These are phyloP conservation scores for Irpex sp. DNA, from an alignment of 1,284 basidiomycete species.

Conservation along the genomic window DNA sequence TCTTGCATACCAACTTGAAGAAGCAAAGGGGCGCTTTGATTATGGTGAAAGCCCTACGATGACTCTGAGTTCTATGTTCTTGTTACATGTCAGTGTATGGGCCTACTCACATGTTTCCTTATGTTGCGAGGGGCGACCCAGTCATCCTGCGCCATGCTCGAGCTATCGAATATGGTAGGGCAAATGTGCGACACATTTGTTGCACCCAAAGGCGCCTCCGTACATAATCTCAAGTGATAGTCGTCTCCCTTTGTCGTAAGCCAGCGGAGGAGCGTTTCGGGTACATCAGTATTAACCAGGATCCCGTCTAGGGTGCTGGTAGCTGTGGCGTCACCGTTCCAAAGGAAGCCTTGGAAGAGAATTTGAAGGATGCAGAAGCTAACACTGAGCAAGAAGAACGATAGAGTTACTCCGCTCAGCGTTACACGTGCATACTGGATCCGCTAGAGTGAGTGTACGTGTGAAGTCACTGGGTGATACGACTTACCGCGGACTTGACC, in stretches of 20 bases:
- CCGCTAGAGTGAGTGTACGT: neutral
- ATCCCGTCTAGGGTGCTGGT: slow-evolving; percentile 36
- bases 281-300: slow-evolving; percentile 34
- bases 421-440: neutral
- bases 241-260: slow-evolving; percentile 31
- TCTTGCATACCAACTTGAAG: slow-evolving; percentile 11
- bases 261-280: slow-evolving; percentile 36
- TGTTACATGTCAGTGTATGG: too few species aligned
- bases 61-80: too few species aligned
- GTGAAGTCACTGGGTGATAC: too few species aligned
- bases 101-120: neutral
- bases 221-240: slow-evolving; percentile 41
- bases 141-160: neutral
- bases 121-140: neutral
- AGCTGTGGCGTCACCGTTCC: slow-evolving; percentile 39
- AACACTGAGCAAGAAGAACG: slow-evolving; percentile 43
- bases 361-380: slow-evolving; percentile 31
- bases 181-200: neutral
- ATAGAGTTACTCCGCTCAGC: slow-evolving; percentile 26
- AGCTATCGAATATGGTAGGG: neutral
- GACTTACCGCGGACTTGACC: neutral
- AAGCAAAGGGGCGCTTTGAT: neutral
- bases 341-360: slow-evolving; percentile 46
- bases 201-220: slow-evolving; percentile 34
- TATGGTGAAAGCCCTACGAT: too few species aligned